Evolutionary conservation across 2,329 filamentous ascomycete species (phyloP).

Genomic region (Fusarium verrucosum): DNA sequence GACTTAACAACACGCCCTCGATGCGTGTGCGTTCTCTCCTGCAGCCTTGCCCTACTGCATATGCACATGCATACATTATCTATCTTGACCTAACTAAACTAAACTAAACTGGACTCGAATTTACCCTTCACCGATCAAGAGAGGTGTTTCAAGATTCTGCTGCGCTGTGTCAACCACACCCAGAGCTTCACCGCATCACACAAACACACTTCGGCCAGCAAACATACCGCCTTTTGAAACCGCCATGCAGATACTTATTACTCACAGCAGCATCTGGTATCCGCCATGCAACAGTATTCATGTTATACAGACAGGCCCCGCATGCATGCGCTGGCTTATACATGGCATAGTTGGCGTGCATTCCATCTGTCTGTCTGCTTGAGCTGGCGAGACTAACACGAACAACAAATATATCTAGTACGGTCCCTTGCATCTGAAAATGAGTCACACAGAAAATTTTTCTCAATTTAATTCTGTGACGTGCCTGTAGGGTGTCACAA

Average conservation of each 20-base stretch:
- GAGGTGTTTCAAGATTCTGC: slow-evolving; percentile 27
- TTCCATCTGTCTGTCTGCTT: slow-evolving; percentile 18
- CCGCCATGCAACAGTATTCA: slow-evolving; percentile 9
- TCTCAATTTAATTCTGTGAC: slow-evolving; percentile 7
- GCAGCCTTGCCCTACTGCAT: slow-evolving; percentile 28
- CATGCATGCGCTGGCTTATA: slow-evolving; percentile 22
- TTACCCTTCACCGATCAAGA: slow-evolving; percentile 34
- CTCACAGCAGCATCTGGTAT: slow-evolving; percentile 14
- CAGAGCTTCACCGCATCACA: slow-evolving; percentile 33
- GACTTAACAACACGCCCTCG: slow-evolving; percentile 30
- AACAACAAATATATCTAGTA: slow-evolving; percentile 17
- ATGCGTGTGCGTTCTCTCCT: slow-evolving; percentile 3
- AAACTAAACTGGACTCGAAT: too few relatives aligned
- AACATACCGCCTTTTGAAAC: slow-evolving; percentile 40
- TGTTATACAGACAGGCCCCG: slow-evolving; percentile 11
- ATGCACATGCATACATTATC: slow-evolving; percentile 9
- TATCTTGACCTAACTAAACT: neutral
- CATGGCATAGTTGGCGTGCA: slow-evolving; percentile 27
- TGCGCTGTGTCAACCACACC: neutral
- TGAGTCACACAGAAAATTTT: slow-evolving; percentile 8
- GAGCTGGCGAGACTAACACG: slow-evolving; percentile 34
- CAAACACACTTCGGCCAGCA: slow-evolving; percentile 4
- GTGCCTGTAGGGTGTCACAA: neutral
- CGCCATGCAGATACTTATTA: slow-evolving; percentile 9
- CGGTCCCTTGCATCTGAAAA: slow-evolving; percentile 32